Evolutionary conservation across 2,329 filamentous ascomycete species (phyloP).

Genomic region (Aspergillus neoniger): DNA sequence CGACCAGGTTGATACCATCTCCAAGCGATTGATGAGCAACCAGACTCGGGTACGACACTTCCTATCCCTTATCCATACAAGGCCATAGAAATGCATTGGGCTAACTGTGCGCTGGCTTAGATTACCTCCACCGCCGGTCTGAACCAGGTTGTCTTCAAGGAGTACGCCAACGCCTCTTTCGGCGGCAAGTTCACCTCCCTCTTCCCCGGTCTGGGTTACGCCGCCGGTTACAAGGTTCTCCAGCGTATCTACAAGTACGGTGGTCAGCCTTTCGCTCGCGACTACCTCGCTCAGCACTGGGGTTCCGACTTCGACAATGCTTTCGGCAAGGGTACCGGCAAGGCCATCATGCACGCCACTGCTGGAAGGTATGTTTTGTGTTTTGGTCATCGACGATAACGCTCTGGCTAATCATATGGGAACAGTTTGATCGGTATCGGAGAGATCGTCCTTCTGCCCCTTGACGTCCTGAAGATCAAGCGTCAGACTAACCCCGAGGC

Average conservation of each 20-base stretch:
- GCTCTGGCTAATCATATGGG: not conserved
- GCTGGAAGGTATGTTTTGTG: conserved; percentile 70
- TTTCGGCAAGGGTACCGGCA: conserved; percentile 96
- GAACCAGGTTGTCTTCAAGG: conserved; percentile 91
- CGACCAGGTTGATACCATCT: conserved; percentile 86
- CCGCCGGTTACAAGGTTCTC: conserved; percentile 94
- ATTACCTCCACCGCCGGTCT: conserved; percentile 65
- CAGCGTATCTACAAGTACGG: conserved; percentile 99
- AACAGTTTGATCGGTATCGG: conserved; percentile 88
- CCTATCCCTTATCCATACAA: not conserved
- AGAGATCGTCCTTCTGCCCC: conserved; percentile 90
- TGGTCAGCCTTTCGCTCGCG: conserved; percentile 90
- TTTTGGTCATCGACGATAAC: not conserved
- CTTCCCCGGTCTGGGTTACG: conserved; percentile 95
- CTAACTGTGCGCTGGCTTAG: conserved; percentile 39
- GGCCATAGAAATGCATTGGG: not conserved
- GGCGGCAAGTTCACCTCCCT: conserved; percentile 86
- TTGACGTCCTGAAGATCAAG: conserved; percentile 99
- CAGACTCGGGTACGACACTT: conserved; percentile 65
- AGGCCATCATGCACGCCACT: conserved; percentile 96
- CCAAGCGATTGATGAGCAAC: conserved; percentile 99
- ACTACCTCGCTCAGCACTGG: conserved; percentile 80
- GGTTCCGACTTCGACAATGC: conserved; percentile 79
- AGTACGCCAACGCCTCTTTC: conserved; percentile 71
- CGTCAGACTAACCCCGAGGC: conserved; percentile 98